Percentiles rank a stretch among this genome's conserved stretches.
phyloP scores from a whole-genome alignment of 2,329 filamentous ascomycete genomes.

The Colletotrichum cordylinicola region DNA sequence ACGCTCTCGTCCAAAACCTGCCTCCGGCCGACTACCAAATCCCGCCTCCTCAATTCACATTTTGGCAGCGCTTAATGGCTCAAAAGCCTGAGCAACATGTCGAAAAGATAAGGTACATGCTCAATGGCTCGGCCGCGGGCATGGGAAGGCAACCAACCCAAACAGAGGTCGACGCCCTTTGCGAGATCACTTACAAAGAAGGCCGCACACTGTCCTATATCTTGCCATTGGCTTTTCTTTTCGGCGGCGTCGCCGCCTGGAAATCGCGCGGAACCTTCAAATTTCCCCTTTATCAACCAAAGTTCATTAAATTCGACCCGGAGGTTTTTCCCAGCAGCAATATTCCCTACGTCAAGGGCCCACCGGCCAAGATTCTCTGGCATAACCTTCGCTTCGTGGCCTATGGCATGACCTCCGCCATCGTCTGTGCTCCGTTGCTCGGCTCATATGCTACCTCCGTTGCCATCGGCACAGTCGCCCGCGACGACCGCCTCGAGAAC shows the following conservation, averaged over 20 bases:
- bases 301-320: conserved; percentile 34
- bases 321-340: conserved; percentile 31
- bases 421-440: conserved; percentile 33
- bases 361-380: conserved; percentile 35
- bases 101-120: background rate
- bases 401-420: conserved; percentile 33
- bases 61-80: background rate
- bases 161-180: conserved; percentile 39
- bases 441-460: conserved; percentile 30
- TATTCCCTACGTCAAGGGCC: conserved; percentile 29
- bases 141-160: conserved; percentile 35
- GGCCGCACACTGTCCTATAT: conserved; percentile 35
- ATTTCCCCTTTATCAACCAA: conserved; percentile 47
- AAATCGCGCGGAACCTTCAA: conserved; percentile 36
- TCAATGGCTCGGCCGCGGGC: background rate
- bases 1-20: background rate
- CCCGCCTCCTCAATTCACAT: background rate
- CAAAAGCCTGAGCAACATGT: background rate
- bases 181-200: conserved; percentile 30
- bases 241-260: conserved; percentile 31
- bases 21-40: background rate
- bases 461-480: background rate
- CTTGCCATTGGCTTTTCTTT: conserved; percentile 27
- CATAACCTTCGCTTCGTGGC: conserved; percentile 38
- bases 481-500: conserved; percentile 8